These are phyloP conservation scores for Vitis hybrid DNA, from an alignment of 177 flowering plant species.

Conservation along the genomic window DNA sequence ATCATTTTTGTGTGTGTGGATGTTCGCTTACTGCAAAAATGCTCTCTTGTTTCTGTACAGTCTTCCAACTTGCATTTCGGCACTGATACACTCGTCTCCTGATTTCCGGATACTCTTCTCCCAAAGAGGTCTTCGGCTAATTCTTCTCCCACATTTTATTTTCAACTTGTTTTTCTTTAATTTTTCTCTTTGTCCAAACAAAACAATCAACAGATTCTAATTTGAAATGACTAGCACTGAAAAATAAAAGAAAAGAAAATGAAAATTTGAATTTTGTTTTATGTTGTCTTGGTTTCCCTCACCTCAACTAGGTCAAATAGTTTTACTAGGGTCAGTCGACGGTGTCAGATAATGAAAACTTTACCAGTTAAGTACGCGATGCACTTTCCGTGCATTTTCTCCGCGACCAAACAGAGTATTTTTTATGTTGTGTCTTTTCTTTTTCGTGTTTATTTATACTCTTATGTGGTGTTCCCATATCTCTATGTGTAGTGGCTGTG, in stretches of 20 bases:
- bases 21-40: slow-evolving; percentile 12
- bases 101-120: slow-evolving; percentile 7
- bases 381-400: too few relatives aligned
- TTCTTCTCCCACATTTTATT: not conserved
- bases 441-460: too few relatives aligned
- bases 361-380: too few relatives aligned
- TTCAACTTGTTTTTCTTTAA: not conserved
- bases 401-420: too few relatives aligned
- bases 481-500: too few relatives aligned
- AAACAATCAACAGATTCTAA: not conserved
- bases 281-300: too few relatives aligned
- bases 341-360: not conserved
- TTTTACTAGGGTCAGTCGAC: not conserved
- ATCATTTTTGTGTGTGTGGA: not conserved
- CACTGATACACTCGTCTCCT: slow-evolving; percentile 3
- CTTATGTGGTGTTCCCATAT: too few relatives aligned
- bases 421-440: too few relatives aligned
- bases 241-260: not conserved
- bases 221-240: not conserved
- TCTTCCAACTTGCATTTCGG: not conserved
- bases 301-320: not conserved
- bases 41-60: slow-evolving; percentile 11
- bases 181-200: slow-evolving; percentile 3
- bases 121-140: slow-evolving; percentile 13
- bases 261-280: too few relatives aligned